Percentiles rank a stretch among this genome's conserved stretches.
Conservation (phyloP, 202 grass and related monocot genomes). For the Zoysia matrella region DNA sequence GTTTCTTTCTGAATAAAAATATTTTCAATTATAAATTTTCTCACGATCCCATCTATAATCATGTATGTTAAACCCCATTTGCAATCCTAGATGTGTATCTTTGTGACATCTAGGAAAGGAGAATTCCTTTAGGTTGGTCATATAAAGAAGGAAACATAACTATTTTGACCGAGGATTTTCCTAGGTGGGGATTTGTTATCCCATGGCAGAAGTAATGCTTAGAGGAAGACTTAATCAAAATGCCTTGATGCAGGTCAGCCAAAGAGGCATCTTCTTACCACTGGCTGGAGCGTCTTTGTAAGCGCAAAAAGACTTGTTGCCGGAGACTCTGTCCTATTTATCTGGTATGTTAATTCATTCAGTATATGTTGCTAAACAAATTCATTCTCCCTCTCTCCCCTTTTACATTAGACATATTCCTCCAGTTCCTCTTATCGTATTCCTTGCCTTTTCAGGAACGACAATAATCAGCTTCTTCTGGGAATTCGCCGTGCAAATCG, state of each 20-base stretch:
- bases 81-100: slow-evolving; percentile 8
- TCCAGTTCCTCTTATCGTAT: too few relatives aligned
- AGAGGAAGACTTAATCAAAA: too few relatives aligned
- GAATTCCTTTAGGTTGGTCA: neutral
- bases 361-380: neutral
- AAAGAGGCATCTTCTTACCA: too few relatives aligned
- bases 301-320: too few relatives aligned
- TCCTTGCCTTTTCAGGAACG: too few relatives aligned
- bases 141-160: slow-evolving; percentile 2
- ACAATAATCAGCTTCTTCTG: too few relatives aligned
- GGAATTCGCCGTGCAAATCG: too few relatives aligned
- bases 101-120: neutral
- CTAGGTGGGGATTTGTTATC: too few relatives aligned
- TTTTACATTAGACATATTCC: neutral
- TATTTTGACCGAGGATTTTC: neutral
- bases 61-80: neutral
- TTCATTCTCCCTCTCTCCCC: neutral
- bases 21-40: neutral
- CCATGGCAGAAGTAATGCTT: too few relatives aligned
- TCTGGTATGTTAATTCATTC: slow-evolving; percentile 61
- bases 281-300: too few relatives aligned
- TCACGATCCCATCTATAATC: neutral
- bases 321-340: slow-evolving; percentile 44
- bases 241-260: too few relatives aligned
- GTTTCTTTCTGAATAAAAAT: neutral